Base-by-base conservation (phyloP, 2,329 filamentous ascomycete species). In the Dryadomyces quercus-mongolicae region DNA sequence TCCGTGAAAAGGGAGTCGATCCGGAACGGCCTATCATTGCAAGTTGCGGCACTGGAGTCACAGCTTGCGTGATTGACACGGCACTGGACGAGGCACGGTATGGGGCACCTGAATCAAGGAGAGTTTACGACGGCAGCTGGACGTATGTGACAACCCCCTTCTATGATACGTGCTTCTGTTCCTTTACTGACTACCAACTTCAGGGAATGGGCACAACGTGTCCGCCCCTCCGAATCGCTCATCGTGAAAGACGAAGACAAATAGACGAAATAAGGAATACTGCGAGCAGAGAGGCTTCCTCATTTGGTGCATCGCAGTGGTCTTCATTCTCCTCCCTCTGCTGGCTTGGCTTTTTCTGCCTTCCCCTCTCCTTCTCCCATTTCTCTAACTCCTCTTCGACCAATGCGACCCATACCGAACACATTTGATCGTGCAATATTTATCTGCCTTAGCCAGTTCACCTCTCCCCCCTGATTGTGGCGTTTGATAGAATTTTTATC, bases 91-190 rank as follows among this genome's bases (percentile, higher is more conserved):
- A 89, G 67, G 88, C 91, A 21, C 84, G 83, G 1, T 91, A 82
- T 64, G 87, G 86, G 2, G 73, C 80, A 4, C 70, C 78, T 0
- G 77, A 83, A 57, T 79, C 80, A 54, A 80, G 88, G 60, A 84
- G 79, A 65, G 76, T 98, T 21, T 98, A 98, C 64, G 93, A 98
- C 67, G 93, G 93, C 49, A 95, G 91, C 69, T 98, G 93, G 93
- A 97, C 93, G 79, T 95, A 75, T 82, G 87, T 85, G 3, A 43
- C 45, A 3, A 7, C 9, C 13, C 13, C n/a, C 36, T 20, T 25
- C 34, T 10, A 21, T 31, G 3, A 22, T 2, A 2, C 44, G n/a
- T n/a, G 20, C 21, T 15, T 46, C n/a, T 45, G n/a, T 50, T 18
- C 34, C 15, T 7, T 47, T 31, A 48, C 38, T 53, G 10, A 53